Evolutionary conservation across 169 alveolate genomes (phyloP).

Genomic region (Cryptosporidium bovis): DNA sequence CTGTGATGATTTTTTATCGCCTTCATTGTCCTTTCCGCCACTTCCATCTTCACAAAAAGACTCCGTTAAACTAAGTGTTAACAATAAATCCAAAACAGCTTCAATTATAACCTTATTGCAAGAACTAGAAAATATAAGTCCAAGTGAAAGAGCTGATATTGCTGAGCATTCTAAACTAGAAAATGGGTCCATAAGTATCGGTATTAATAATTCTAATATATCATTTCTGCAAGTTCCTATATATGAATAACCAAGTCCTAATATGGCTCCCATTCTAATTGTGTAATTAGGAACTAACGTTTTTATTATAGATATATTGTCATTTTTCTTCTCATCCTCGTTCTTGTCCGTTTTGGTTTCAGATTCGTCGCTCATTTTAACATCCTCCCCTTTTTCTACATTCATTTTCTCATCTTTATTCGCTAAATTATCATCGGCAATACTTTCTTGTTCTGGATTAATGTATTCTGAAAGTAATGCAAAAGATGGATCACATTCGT

Average conservation of each 20-base stretch:
- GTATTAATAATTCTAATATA: constrained; percentile 88
- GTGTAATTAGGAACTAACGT: constrained; percentile 74
- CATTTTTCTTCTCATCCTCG: constrained; percentile 8
- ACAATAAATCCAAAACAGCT: constrained; percentile 87
- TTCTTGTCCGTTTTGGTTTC: neutral
- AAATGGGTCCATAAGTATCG: constrained; percentile 88
- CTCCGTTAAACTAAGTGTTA: constrained; percentile 19
- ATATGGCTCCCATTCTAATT: constrained; percentile 92
- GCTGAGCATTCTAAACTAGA: constrained; percentile 93
- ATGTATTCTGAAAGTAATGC: constrained; percentile 94
- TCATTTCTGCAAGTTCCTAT: constrained; percentile 97
- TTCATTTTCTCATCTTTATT: neutral
- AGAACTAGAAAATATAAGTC: constrained; percentile 95
- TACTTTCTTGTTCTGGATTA: constrained; percentile 50
- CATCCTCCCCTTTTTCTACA: neutral
- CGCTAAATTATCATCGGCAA: neutral
- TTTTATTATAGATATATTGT: constrained; percentile 38
- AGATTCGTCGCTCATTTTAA: neutral
- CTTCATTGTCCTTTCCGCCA: neutral
- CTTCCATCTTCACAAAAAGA: neutral
- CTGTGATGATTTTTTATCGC: neutral
- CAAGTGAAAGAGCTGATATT: constrained; percentile 95
- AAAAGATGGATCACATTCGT: constrained; percentile 95
- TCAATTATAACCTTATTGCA: constrained; percentile 93
- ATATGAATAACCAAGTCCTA: constrained; percentile 97